Conservation (phyloP, 2,329 filamentous ascomycete genomes). For the Colletotrichum camelliae region DNA sequence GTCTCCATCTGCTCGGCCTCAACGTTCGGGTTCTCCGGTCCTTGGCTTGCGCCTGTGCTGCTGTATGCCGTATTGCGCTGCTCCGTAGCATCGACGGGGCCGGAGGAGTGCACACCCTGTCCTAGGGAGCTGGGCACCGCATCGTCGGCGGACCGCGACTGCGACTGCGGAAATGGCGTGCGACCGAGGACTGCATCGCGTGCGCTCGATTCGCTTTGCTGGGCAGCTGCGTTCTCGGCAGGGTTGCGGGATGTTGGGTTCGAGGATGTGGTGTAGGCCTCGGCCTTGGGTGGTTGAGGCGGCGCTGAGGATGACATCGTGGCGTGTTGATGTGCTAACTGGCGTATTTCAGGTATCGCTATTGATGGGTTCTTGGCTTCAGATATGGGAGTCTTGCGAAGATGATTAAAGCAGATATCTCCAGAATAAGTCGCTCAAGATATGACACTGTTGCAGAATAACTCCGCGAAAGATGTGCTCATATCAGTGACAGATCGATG, state of each 20-base stretch:
- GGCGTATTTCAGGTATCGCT: neutral
- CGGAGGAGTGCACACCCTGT: conserved; percentile 21
- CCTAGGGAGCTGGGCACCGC: conserved; percentile 25
- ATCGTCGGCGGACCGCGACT: conserved; percentile 4
- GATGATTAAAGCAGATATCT: neutral
- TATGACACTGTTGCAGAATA: neutral
- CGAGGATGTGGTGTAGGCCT: conserved; percentile 5
- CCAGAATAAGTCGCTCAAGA: neutral
- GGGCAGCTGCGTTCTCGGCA: neutral
- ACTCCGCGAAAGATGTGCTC: neutral
- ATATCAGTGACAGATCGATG: conserved; percentile 20
- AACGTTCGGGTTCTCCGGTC: conserved; percentile 26
- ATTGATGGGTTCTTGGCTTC: neutral
- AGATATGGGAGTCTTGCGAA: rapidly evolving
- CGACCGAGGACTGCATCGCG: conserved; percentile 16
- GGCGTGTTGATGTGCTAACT: neutral
- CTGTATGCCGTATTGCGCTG: conserved; percentile 12
- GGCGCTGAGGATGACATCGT: conserved; percentile 3
- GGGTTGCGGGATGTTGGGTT: conserved; percentile 7
- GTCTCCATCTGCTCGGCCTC: conserved; percentile 29
- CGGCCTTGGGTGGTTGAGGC: conserved; percentile 11
- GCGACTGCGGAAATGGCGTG: conserved; percentile 3
- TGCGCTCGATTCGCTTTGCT: neutral
- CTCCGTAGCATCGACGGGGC: conserved; percentile 24
- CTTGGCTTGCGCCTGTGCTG: neutral